A percentile compares a stretch with the other conserved stretches of the same genome.
Evolutionary conservation across 805 yeast species (phyloP).

Genomic region (Cyberlindnera americana): DNA sequence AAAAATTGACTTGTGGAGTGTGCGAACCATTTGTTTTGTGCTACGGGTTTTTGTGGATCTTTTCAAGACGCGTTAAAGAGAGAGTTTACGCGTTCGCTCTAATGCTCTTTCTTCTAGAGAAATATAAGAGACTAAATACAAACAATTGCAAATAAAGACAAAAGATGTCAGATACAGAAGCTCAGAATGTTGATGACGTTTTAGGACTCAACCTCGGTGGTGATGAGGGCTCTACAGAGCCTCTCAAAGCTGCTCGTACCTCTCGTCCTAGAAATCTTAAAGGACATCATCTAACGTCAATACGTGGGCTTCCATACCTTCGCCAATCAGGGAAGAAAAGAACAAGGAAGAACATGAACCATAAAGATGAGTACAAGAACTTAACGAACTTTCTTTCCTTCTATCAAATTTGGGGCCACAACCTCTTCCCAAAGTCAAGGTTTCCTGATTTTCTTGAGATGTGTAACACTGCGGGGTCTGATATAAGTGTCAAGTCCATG

Average conservation of each 20-base stretch:
- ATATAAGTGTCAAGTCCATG: conserved; percentile 39
- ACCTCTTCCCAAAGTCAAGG: conserved; percentile 73
- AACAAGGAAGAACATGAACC: conserved; percentile 23
- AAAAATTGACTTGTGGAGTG: background rate
- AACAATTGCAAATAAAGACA: background rate
- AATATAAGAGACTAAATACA: background rate
- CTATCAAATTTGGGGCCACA: conserved; percentile 76
- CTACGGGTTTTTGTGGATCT: too few relatives aligned
- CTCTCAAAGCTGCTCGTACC: conserved; percentile 8
- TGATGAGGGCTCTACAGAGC: background rate
- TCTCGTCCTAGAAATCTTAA: conserved; percentile 39
- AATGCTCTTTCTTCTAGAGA: too few relatives aligned
- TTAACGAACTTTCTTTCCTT: conserved; percentile 45
- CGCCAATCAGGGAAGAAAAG: conserved; percentile 32
- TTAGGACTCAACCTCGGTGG: conserved; percentile 13
- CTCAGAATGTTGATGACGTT: conserved; percentile 13
- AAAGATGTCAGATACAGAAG: conserved; percentile 1
- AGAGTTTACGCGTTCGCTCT: too few relatives aligned
- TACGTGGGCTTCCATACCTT: conserved; percentile 56
- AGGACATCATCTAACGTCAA: conserved; percentile 45
- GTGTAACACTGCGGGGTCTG: conserved; percentile 46
- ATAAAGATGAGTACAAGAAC: conserved; percentile 47
- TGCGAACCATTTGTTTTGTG: too few relatives aligned
- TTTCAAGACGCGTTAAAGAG: too few relatives aligned
- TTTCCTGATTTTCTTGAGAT: conserved; percentile 65